Evolutionary conservation across 2,329 filamentous ascomycete genomes (phyloP).

Genomic region (Pyricularia grisea): DNA sequence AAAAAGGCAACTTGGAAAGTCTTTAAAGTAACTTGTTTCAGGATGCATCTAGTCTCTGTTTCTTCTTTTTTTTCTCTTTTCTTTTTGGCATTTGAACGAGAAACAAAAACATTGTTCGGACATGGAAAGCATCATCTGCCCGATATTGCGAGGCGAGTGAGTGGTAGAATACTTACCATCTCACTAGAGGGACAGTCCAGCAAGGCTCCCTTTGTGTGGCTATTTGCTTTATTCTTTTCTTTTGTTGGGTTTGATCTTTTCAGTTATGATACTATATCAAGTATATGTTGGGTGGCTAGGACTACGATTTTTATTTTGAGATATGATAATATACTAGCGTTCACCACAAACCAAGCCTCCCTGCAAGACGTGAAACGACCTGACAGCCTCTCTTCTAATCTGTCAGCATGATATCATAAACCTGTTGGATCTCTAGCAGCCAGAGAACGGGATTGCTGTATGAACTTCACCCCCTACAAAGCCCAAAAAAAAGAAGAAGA

Average conservation of each 20-base stretch:
- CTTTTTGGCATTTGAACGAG: neutral
- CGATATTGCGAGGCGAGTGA: neutral
- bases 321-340: neutral
- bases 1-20: neutral
- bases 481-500: no score
- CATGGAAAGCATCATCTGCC: neutral
- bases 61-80: neutral
- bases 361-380: no score
- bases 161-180: neutral
- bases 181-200: neutral
- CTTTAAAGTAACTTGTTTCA: neutral
- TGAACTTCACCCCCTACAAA: neutral
- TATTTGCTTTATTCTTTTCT: neutral
- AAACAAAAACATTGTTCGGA: neutral
- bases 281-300: neutral
- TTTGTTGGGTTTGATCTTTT: conserved; percentile 3
- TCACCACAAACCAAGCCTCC: neutral
- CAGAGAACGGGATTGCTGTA: neutral
- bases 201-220: neutral
- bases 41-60: neutral
- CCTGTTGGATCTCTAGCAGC: neutral
- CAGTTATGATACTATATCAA: neutral
- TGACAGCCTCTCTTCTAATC: neutral
- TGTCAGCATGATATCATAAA: neutral
- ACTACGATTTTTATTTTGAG: neutral